phyloP scores from a whole-genome alignment of 1,284 basidiomycete genomes.

The Tilletia caries region DNA sequence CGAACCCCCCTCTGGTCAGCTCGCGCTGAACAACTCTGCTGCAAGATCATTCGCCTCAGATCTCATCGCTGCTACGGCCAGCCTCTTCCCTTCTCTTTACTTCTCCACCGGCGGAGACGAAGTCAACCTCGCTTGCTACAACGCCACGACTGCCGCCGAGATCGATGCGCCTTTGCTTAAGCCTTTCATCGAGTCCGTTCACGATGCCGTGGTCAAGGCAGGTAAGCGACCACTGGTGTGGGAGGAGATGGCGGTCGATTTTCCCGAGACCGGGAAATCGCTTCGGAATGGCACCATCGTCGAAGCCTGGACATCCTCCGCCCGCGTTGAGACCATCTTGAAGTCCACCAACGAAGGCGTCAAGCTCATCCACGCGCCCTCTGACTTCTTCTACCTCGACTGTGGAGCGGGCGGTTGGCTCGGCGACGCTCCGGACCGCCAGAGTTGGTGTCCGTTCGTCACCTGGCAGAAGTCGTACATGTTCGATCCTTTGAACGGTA shows the following conservation, averaged over 20 bases:
- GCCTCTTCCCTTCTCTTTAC: slow-evolving; percentile 62
- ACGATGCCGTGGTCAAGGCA: slow-evolving; percentile 56
- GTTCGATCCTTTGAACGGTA: slow-evolving; percentile 63
- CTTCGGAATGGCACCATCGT: slow-evolving; percentile 69
- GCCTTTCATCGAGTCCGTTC: slow-evolving; percentile 63
- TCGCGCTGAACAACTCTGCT: slow-evolving; percentile 63
- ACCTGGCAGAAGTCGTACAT: slow-evolving; percentile 61
- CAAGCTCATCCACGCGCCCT: slow-evolving; percentile 61
- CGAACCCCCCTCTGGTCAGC: slow-evolving; percentile 77
- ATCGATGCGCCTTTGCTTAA: slow-evolving; percentile 55
- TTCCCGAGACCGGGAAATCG: slow-evolving; percentile 50
- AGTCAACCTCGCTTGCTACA: slow-evolving; percentile 69
- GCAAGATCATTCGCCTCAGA: slow-evolving; percentile 31
- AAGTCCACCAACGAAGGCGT: slow-evolving; percentile 64
- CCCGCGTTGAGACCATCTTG: slow-evolving; percentile 63
- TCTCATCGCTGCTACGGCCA: slow-evolving; percentile 35
- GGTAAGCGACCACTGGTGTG: slow-evolving; percentile 68
- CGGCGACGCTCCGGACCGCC: slow-evolving; percentile 60
- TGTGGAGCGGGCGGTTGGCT: slow-evolving; percentile 73
- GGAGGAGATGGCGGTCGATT: slow-evolving; percentile 60
- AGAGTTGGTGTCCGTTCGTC: slow-evolving; percentile 60
- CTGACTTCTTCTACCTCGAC: slow-evolving; percentile 71
- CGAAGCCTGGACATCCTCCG: slow-evolving; percentile 69
- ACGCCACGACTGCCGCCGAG: slow-evolving; percentile 28
- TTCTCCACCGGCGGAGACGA: slow-evolving; percentile 82